Evolutionary conservation across 805 yeast genomes (phyloP), one percentile per base, ranked within the genome.

Genomic region (Gaillardinia entomophila): DNA sequence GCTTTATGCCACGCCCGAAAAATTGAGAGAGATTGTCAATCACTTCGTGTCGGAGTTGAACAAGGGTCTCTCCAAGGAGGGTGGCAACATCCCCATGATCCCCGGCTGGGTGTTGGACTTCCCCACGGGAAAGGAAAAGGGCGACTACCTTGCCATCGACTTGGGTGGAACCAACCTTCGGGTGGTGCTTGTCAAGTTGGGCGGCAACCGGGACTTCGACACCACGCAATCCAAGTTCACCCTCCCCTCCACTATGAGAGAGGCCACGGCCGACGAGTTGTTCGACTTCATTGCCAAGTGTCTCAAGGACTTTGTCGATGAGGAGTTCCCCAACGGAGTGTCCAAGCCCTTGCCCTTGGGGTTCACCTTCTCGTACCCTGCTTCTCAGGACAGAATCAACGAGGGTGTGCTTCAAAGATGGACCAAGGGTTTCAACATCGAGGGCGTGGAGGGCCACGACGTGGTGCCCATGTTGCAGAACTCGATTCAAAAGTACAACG

Each of bases 401-500:
- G 70, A 74, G 46, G 98, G 97, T 60, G 55, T 82, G 35, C 74
- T 90, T 55, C 96, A 87, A 71, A 76, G 90, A 62, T 90, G 97
- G 97, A 90, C 97, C 42, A 90, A 90, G 68, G 98, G 97, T 44
- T 90, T 85, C 64, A 96, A 90, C 60, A 87, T 90, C 48, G 82
- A 75, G 38, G 86, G 82, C 38, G 96, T 90, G 36, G 97, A 90
- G 67, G 96, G 96, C 43, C 76, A 83, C 37, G 94, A 90, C 55
- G 96, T 90, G 39, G 96, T 84, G 32, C 94, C 95, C 42, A 72
- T 89, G 86, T 74, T 90, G 53, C 95, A 84, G 65, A 63, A 65
- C 10, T 85, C 95, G 26, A 70, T 90, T 43, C 68, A 73, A 43
- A 69, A 70, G 46, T 66, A 68, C 42, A 59, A 71, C 14, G 77